Evolutionary conservation across 1,139 yeast genomes (phyloP).

Genomic region (Yamadazyma atlantica): DNA sequence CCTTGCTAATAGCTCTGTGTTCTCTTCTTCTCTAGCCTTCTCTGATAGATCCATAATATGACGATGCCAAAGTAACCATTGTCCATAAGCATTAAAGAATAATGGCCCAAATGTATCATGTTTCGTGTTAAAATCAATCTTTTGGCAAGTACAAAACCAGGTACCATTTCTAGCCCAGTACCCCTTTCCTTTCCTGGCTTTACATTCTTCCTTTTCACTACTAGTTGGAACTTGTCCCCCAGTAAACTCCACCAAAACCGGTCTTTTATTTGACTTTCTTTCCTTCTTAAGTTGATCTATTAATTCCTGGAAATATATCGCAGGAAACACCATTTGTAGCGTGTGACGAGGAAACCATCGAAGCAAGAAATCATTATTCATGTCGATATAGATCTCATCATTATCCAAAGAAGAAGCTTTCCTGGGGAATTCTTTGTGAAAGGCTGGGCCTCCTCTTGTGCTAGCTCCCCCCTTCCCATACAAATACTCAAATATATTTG

Average conservation of each 20-base stretch:
- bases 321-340: slow-evolving; percentile 23
- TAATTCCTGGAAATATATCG: slow-evolving; percentile 26
- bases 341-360: slow-evolving; percentile 34
- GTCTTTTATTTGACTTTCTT: slow-evolving; percentile 16
- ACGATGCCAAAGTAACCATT: slow-evolving; percentile 21
- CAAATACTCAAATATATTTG: slow-evolving; percentile 18
- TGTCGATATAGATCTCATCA: slow-evolving; percentile 31
- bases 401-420: slow-evolving; percentile 34
- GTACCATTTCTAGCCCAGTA: slow-evolving; percentile 32
- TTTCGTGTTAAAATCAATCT: slow-evolving; percentile 4
- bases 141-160: slow-evolving; percentile 30
- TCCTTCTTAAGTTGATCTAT: slow-evolving; percentile 13
- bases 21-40: slow-evolving; percentile 11
- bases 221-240: slow-evolving; percentile 35
- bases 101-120: slow-evolving; percentile 17
- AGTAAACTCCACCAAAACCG: slow-evolving; percentile 16
- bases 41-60: slow-evolving; percentile 9
- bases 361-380: slow-evolving; percentile 26
- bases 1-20: slow-evolving; percentile 5
- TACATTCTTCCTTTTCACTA: slow-evolving; percentile 28
- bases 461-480: slow-evolving; percentile 12
- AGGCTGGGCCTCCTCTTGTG: slow-evolving; percentile 23
- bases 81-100: slow-evolving; percentile 17
- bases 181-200: slow-evolving; percentile 22
- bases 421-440: slow-evolving; percentile 35